Evolutionary conservation across 768 basidiomycete genomes (phyloP), one percentile per base, ranked within the genome.

Genomic region (Termitomyces sp.): DNA sequence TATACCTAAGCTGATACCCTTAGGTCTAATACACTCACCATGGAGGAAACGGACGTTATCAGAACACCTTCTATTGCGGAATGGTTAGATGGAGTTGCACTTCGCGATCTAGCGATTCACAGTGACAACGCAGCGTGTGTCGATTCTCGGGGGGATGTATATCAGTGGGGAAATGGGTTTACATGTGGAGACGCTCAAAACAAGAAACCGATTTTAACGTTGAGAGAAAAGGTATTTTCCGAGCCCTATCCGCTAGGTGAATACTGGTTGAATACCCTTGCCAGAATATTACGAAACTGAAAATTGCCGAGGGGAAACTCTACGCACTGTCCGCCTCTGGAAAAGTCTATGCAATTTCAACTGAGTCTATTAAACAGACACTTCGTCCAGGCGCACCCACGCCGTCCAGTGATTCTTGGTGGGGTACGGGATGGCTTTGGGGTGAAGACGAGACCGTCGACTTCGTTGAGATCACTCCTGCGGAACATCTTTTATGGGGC

Each of bases 291-390:
- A 70, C 77, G 1, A 74, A 79, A 48, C 62, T 94, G 7, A 84
- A 84, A 60, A 66, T 83, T 25, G 86, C 84, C 3, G 75, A 79
- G 2, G 73, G 76, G 6, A 79, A 79, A 53, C 71, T 95, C 4
- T 94, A 86, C 66, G 94, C 91, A 0, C 79, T 96, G 11, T 93
- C 90, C 16, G 77, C 80, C 10, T 83, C 83, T 7, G 94, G 95
- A 15, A 79, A 76, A 42, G 78, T 96, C 0, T 94, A 90, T 63
- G 81, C 81, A 4, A 69, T 94, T 6, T 75, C 88, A 1, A 73
- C 86, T 2, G 71, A 77, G 18, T 70, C 75, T 22, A 64, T 71
- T 12, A 67, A 78, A 16, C 87, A 91, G 55, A 63, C 66, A 22
- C 66, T 75, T 5, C 61, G 63, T n/a, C 48, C 72, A 15, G 72